These are phyloP conservation scores for Entoloma clypeatum DNA, from an alignment of 1,284 basidiomycete species.

Conservation along the genomic window DNA sequence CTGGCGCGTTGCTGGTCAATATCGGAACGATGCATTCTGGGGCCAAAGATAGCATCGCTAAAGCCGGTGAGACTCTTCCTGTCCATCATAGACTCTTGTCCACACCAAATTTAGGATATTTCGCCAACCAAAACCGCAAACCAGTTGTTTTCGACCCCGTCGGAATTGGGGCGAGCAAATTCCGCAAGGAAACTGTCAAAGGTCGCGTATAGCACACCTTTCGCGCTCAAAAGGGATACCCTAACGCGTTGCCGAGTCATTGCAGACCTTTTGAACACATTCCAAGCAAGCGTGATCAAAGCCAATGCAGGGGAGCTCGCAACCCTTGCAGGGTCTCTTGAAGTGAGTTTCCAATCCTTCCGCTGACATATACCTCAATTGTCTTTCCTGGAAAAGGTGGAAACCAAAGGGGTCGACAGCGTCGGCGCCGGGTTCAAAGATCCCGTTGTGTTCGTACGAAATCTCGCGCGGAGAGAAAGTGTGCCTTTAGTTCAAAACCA, in stretches of 20 bases:
- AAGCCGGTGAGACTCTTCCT: constrained; percentile 55
- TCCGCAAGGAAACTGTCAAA: constrained; percentile 58
- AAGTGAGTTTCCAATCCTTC: constrained; percentile 41
- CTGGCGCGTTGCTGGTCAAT: constrained; percentile 79
- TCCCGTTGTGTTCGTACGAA: constrained; percentile 66
- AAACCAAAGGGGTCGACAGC: constrained; percentile 87
- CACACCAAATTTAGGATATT: constrained; percentile 35
- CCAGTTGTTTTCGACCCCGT: constrained; percentile 94
- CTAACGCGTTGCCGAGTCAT: constrained; percentile 1
- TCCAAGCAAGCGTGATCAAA: constrained; percentile 92
- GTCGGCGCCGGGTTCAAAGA: constrained; percentile 74
- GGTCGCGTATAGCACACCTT: constrained; percentile 38
- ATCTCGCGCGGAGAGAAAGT: constrained; percentile 78
- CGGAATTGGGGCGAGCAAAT: constrained; percentile 82
- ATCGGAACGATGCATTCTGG: constrained; percentile 76
- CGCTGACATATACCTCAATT: neutral
- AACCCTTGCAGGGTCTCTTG: constrained; percentile 68
- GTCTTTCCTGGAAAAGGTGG: constrained; percentile 51
- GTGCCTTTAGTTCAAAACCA: constrained; percentile 24
- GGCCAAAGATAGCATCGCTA: constrained; percentile 77
- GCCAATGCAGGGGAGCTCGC: constrained; percentile 93
- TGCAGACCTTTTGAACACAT: constrained; percentile 73
- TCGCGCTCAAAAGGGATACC: neutral
- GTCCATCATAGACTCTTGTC: neutral
- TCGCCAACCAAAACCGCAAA: constrained; percentile 71